phyloP scores from a whole-genome alignment of 202 grass and related monocot species.

The Saccharum hybrid region DNA sequence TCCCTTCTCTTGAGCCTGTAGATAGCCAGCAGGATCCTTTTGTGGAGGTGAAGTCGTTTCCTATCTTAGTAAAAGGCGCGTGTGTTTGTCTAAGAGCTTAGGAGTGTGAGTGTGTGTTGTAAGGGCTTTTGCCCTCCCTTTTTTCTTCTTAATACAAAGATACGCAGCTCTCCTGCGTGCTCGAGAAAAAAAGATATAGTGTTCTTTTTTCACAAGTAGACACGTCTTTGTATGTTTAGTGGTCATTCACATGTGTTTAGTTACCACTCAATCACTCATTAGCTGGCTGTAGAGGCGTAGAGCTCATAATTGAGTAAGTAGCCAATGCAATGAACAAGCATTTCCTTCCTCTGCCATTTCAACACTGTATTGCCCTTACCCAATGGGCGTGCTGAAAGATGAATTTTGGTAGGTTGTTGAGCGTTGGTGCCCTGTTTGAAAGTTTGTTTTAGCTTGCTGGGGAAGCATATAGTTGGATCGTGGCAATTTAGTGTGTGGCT shows the following conservation, averaged over 20 bases:
- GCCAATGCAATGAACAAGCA: constrained; percentile 7
- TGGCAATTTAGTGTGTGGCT: neutral
- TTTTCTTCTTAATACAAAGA: no score
- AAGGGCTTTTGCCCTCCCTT: no score
- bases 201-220: constrained; percentile 26
- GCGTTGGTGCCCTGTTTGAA: neutral
- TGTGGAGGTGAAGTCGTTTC: no score
- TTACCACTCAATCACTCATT: neutral
- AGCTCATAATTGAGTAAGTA: constrained; percentile 34
- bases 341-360: constrained; percentile 1
- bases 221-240: constrained; percentile 46
- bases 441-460: neutral
- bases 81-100: no score
- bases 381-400: neutral
- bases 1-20: no score
- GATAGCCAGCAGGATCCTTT: no score
- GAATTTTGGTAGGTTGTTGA: neutral
- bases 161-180: no score
- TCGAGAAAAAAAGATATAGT: neutral
- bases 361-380: neutral
- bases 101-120: no score
- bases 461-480: neutral
- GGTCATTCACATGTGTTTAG: constrained; percentile 6
- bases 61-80: no score
- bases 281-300: constrained; percentile 24